These are phyloP conservation scores for Meredithiella fracta DNA, from an alignment of 2,329 filamentous ascomycete species.

Conservation along the genomic window DNA sequence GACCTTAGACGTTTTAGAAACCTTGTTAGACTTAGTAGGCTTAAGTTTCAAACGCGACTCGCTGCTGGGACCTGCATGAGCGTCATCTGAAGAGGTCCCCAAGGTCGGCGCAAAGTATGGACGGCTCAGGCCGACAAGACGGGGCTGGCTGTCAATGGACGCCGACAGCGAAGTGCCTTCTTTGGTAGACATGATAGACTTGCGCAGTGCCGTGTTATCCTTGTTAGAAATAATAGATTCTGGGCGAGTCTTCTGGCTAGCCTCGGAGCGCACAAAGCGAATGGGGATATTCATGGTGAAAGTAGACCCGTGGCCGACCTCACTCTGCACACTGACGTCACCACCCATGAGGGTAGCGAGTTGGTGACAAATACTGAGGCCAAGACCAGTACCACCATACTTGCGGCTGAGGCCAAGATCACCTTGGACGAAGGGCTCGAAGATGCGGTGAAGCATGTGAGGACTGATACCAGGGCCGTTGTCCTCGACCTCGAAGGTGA, in stretches of 20 bases:
- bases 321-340: constrained; percentile 53
- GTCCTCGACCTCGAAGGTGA: constrained; percentile 80
- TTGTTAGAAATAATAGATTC: constrained; percentile 27
- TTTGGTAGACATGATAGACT: constrained; percentile 16
- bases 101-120: constrained; percentile 50
- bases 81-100: too few species aligned
- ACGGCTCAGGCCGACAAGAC: constrained; percentile 64
- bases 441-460: constrained; percentile 64
- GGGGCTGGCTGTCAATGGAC: constrained; percentile 51
- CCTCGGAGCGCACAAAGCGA: constrained; percentile 52
- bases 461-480: constrained; percentile 73
- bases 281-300: constrained; percentile 75
- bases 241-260: constrained; percentile 27
- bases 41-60: neutral
- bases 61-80: too few species aligned
- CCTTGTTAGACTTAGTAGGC: constrained; percentile 10
- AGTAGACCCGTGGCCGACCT: constrained; percentile 55
- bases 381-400: constrained; percentile 75
- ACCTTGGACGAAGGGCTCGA: constrained; percentile 91
- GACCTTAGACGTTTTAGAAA: constrained; percentile 18
- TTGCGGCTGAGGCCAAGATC: constrained; percentile 79
- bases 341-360: constrained; percentile 72
- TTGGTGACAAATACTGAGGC: constrained; percentile 78
- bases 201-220: constrained; percentile 17
- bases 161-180: constrained; percentile 22